Percentiles rank a stretch among this genome's conserved stretches.
Conservation (phyloP, 2,329 filamentous ascomycete genomes). For the Verruconis gallopava region DNA sequence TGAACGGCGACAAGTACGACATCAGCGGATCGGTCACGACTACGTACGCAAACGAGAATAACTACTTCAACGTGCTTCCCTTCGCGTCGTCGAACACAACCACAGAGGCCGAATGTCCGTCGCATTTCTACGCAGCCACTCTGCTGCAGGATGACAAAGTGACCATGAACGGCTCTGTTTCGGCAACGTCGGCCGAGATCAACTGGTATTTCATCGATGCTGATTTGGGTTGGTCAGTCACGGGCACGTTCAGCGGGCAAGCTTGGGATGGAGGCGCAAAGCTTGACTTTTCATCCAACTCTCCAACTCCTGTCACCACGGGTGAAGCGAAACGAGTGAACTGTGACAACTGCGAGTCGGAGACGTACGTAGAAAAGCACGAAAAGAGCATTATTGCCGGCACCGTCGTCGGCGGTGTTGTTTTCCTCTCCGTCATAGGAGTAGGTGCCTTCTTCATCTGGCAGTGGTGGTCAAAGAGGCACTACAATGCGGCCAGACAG, state of each 20-base stretch:
- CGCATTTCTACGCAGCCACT: conserved; percentile 5
- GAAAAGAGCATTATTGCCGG: neutral
- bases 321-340: conserved; percentile 6
- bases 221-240: conserved; percentile 1
- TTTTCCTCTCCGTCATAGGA: neutral
- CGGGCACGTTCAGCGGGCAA: neutral
- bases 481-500: neutral
- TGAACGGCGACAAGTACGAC: neutral
- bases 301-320: neutral
- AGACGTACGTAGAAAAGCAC: neutral
- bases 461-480: neutral
- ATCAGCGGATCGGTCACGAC: conserved; percentile 3
- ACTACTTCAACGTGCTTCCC: conserved; percentile 7
- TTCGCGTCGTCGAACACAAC: neutral
- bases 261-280: neutral
- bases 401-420: conserved; percentile 4
- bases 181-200: neutral
- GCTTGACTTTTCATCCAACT: neutral
- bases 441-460: neutral
- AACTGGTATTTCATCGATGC: conserved; percentile 3
- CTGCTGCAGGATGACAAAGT: conserved; percentile 3
- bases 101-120: conserved; percentile 1
- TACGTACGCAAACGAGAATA: conserved; percentile 4
- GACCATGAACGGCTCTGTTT: conserved; percentile 2
- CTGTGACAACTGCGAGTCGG: neutral